Evolutionary conservation across 2,329 filamentous ascomycete species (phyloP).

Genomic region (Colletotrichum endophyticum): DNA sequence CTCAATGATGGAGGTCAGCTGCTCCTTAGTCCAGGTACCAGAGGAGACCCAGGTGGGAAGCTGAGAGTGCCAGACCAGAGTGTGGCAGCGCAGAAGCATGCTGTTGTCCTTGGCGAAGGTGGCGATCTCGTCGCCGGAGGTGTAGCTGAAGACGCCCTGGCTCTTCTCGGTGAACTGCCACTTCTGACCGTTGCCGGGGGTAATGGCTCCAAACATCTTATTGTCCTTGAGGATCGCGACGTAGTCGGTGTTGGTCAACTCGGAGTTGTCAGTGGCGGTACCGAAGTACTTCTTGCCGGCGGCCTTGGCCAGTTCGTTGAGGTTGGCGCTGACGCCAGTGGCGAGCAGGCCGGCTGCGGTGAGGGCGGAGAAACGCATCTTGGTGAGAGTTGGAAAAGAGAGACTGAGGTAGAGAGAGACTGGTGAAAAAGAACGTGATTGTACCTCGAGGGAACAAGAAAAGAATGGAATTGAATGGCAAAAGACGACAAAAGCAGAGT

Average conservation of each 20-base stretch:
- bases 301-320: constrained; percentile 27
- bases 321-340: constrained; percentile 37
- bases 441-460: not conserved
- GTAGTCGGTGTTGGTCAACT: constrained; percentile 56
- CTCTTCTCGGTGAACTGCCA: constrained; percentile 68
- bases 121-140: constrained; percentile 61
- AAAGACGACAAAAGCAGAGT: not conserved
- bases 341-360: constrained; percentile 18
- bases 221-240: constrained; percentile 59
- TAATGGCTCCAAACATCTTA: constrained; percentile 67
- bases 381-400: not conserved
- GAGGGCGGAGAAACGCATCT: constrained; percentile 15
- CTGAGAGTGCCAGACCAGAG: constrained; percentile 45
- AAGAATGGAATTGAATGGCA: constrained; percentile 1
- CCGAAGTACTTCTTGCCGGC: constrained; percentile 61
- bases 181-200: constrained; percentile 67
- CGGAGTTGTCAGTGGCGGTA: constrained; percentile 65
- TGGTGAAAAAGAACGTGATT: not conserved
- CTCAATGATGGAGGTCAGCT: constrained; percentile 43
- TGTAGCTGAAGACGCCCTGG: constrained; percentile 62
- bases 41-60: constrained; percentile 49
- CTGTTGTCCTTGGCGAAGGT: constrained; percentile 30
- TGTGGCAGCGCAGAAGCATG: constrained; percentile 55
- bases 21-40: constrained; percentile 41
- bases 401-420: not conserved